Percentiles rank a stretch among this genome's conserved stretches.
Evolutionary conservation across 2,329 filamentous ascomycete species (phyloP).

Genomic region (Sporothrix pallida): DNA sequence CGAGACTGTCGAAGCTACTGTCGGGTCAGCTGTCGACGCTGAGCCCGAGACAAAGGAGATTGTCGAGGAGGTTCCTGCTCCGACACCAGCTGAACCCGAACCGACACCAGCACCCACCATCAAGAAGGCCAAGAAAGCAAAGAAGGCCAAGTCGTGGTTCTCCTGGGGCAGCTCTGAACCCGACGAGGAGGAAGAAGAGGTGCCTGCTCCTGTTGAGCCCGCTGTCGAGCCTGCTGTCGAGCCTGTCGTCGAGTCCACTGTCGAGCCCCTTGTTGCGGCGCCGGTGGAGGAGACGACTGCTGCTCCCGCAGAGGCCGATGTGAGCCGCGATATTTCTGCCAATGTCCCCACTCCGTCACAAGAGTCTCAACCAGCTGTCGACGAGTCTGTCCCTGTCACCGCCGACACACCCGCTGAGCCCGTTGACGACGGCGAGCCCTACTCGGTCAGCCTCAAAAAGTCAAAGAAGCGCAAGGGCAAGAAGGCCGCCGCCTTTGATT

Average conservation of each 20-base stretch:
- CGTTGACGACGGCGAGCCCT: not conserved
- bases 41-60: conserved; percentile 5
- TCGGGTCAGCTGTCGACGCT: not conserved
- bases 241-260: not conserved
- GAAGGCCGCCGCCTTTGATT: not conserved
- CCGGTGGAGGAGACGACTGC: not conserved
- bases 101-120: not conserved
- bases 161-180: conserved; percentile 11
- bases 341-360: not conserved
- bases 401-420: not conserved
- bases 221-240: not conserved
- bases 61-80: not conserved
- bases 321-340: not conserved
- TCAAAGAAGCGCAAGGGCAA: conserved; percentile 31
- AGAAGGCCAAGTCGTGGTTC: conserved; percentile 24
- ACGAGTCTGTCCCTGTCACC: not conserved
- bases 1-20: not conserved
- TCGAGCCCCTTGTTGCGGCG: not conserved
- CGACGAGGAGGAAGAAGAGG: not conserved
- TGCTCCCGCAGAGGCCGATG: not conserved
- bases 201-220: not conserved
- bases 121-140: conserved; percentile 28
- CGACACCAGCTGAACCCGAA: not conserved
- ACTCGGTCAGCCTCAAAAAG: conserved; percentile 8
- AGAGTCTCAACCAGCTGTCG: not conserved